Evolutionary conservation across 2,329 filamentous ascomycete species (phyloP).

Genomic region (Diaporthe citrichinensis): DNA sequence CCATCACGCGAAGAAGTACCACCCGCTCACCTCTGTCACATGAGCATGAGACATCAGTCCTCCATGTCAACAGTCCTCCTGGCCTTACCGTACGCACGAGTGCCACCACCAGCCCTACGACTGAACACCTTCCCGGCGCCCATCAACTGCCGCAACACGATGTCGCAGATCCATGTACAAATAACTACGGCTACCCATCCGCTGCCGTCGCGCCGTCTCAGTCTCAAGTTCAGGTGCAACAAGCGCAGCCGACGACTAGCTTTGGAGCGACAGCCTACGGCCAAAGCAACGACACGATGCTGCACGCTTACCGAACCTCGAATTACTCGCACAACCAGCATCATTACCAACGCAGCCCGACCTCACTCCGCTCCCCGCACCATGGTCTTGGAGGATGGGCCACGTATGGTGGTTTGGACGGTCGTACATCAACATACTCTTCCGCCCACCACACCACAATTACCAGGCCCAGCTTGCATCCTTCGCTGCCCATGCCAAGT

Average conservation of each 20-base stretch:
- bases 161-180: constrained; percentile 61
- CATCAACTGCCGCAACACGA: constrained; percentile 43
- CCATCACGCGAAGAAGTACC: constrained; percentile 42
- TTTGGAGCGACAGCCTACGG: constrained; percentile 52
- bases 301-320: constrained; percentile 67
- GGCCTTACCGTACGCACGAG: constrained; percentile 51
- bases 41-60: constrained; percentile 41
- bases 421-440: constrained; percentile 57
- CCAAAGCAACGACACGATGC: constrained; percentile 65
- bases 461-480: constrained; percentile 61
- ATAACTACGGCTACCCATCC: constrained; percentile 70
- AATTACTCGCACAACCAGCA: constrained; percentile 57
- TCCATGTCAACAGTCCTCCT: constrained; percentile 55
- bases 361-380: constrained; percentile 47
- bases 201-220: constrained; percentile 58
- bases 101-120: constrained; percentile 49
- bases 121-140: constrained; percentile 45
- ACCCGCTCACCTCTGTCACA: constrained; percentile 42
- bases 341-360: constrained; percentile 42
- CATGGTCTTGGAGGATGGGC: constrained; percentile 46
- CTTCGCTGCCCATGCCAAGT: constrained; percentile 62
- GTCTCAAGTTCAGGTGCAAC: constrained; percentile 51
- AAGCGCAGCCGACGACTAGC: constrained; percentile 34
- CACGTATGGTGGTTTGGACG: constrained; percentile 55
- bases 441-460: constrained; percentile 61